Percentiles rank a stretch among this genome's conserved stretches.
Evolutionary conservation across 2,329 filamentous ascomycete species (phyloP).

Genomic region (Colletotrichum lini): DNA sequence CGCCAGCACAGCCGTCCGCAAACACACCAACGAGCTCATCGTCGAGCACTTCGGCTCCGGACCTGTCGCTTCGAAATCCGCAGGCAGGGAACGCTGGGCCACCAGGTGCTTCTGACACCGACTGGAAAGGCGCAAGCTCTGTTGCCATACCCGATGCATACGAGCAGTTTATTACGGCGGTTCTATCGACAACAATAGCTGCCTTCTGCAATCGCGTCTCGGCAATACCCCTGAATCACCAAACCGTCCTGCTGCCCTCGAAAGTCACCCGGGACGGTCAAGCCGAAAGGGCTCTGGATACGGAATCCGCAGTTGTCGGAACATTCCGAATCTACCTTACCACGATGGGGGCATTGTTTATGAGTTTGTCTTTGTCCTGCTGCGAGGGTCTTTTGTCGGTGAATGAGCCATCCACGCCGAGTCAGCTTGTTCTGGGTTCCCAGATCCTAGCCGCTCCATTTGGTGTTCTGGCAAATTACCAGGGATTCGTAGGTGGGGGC

Average conservation of each 20-base stretch:
- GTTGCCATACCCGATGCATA: slow-evolving; percentile 62
- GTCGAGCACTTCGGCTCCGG: slow-evolving; percentile 57
- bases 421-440: slow-evolving; percentile 57
- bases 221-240: slow-evolving; percentile 67
- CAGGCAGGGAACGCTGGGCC: slow-evolving; percentile 42
- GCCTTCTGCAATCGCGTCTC: slow-evolving; percentile 64
- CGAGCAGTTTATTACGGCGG: slow-evolving; percentile 68
- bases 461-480: slow-evolving; percentile 62
- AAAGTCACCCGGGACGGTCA: slow-evolving; percentile 38
- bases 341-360: slow-evolving; percentile 67
- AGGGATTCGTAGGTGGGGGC: slow-evolving; percentile 53
- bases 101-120: slow-evolving; percentile 47
- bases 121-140: slow-evolving; percentile 51
- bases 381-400: slow-evolving; percentile 64
- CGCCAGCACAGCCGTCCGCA: slow-evolving; percentile 54
- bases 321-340: slow-evolving; percentile 70
- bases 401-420: slow-evolving; percentile 59
- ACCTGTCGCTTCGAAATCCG: slow-evolving; percentile 52
- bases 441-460: slow-evolving; percentile 69
- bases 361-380: slow-evolving; percentile 63
- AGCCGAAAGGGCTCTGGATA: slow-evolving; percentile 20
- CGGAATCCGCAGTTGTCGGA: slow-evolving; percentile 49
- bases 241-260: slow-evolving; percentile 62
- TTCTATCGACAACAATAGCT: slow-evolving; percentile 64
- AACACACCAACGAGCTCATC: slow-evolving; percentile 64